Percentiles rank a stretch among this genome's conserved stretches.
These are phyloP conservation scores for Chimonanthus praecox DNA, from an alignment of 164 flowering plant genomes.

Conservation along the genomic window DNA sequence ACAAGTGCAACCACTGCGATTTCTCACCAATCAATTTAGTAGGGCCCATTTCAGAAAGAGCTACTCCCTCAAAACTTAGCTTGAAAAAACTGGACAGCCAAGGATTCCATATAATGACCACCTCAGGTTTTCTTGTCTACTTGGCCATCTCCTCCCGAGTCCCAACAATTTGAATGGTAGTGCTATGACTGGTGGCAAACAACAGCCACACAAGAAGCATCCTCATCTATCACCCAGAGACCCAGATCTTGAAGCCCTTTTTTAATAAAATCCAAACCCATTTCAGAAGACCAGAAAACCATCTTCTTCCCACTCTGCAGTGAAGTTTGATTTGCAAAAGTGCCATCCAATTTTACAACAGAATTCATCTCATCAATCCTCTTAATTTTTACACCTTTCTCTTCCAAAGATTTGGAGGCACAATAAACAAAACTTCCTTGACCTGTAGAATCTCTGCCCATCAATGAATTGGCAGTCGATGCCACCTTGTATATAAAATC, in stretches of 20 bases:
- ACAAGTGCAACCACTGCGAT: too few relatives aligned
- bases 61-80: background rate
- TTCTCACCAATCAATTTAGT: too few relatives aligned
- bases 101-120: background rate
- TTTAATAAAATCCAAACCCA: constrained; percentile 23
- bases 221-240: constrained; percentile 63
- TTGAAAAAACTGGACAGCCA: background rate
- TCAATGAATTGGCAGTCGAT: constrained; percentile 15
- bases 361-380: constrained; percentile 37
- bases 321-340: constrained; percentile 22
- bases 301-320: constrained; percentile 27
- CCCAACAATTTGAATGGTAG: background rate
- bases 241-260: constrained; percentile 40
- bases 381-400: constrained; percentile 29
- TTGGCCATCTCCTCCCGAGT: background rate
- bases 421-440: constrained; percentile 24
- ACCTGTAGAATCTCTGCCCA: constrained; percentile 12
- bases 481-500: constrained; percentile 30
- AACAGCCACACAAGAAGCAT: constrained; percentile 72
- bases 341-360: constrained; percentile 22
- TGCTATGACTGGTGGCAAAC: constrained; percentile 54
- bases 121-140: background rate
- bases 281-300: constrained; percentile 50
- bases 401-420: constrained; percentile 30
- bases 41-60: too few relatives aligned